Percentiles rank a stretch among this genome's conserved stretches.
These are phyloP conservation scores for Aureobasidium zeae DNA, from an alignment of 2,329 filamentous ascomycete genomes.

Conservation along the genomic window DNA sequence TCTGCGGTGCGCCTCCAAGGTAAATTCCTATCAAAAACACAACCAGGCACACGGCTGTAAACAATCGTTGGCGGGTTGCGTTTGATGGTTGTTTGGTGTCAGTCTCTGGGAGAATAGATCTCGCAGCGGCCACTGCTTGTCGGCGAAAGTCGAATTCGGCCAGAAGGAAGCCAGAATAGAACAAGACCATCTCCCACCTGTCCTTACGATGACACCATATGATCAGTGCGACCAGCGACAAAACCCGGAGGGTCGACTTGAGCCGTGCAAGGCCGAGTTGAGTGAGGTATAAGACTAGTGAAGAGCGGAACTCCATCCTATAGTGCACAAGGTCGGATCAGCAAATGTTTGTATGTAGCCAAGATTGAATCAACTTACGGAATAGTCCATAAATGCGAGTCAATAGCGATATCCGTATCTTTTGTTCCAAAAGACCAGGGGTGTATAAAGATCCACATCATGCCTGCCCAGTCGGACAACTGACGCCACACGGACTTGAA, in stretches of 20 bases:
- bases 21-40: constrained; percentile 14
- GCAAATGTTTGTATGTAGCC: too few species aligned
- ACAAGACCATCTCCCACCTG: constrained; percentile 48
- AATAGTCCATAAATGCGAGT: constrained; percentile 55
- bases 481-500: constrained; percentile 15
- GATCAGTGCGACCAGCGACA: constrained; percentile 34
- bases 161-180: constrained; percentile 45
- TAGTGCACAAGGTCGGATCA: neutral
- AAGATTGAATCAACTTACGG: too few species aligned
- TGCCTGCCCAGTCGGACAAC: constrained; percentile 27
- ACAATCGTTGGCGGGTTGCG: neutral
- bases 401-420: constrained; percentile 5
- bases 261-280: constrained; percentile 33
- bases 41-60: constrained; percentile 3
- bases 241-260: constrained; percentile 27
- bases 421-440: constrained; percentile 13
- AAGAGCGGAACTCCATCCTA: constrained; percentile 47
- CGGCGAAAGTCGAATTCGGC: constrained; percentile 47
- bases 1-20: constrained; percentile 8
- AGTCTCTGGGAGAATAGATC: neutral
- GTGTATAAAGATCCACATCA: constrained; percentile 27
- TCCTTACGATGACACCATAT: constrained; percentile 40
- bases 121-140: constrained; percentile 5
- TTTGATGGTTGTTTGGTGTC: neutral
- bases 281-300: constrained; percentile 48